Evolutionary conservation across 2,329 filamentous ascomycete species (phyloP).

Genomic region (Fonsecaea erecta): DNA sequence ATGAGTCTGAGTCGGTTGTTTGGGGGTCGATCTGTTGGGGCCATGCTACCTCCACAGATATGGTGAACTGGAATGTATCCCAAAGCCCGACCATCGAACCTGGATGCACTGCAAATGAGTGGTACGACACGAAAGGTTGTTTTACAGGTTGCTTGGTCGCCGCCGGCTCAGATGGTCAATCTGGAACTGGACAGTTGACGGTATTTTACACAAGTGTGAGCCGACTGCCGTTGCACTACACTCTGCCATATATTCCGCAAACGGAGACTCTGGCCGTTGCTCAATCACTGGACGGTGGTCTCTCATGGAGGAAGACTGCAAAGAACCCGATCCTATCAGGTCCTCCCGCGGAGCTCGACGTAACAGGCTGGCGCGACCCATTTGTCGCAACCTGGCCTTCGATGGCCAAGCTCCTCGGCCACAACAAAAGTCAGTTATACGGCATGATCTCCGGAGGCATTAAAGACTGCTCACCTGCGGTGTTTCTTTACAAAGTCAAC

Average conservation of each 20-base stretch:
- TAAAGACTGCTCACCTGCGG: slow-evolving; percentile 48
- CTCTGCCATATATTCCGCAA: slow-evolving; percentile 44
- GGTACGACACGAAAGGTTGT: slow-evolving; percentile 48
- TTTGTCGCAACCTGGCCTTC: slow-evolving; percentile 43
- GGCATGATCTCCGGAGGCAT: slow-evolving; percentile 58
- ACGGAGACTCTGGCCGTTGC: slow-evolving; percentile 48
- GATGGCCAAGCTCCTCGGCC: slow-evolving; percentile 33
- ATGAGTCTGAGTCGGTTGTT: slow-evolving; percentile 49
- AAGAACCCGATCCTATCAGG: slow-evolving; percentile 48
- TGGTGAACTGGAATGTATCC: slow-evolving; percentile 46
- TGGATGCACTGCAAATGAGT: slow-evolving; percentile 43
- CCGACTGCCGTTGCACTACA: slow-evolving; percentile 48
- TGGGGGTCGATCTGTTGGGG: slow-evolving; percentile 54
- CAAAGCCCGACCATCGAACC: slow-evolving; percentile 10
- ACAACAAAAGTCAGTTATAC: slow-evolving; percentile 43
- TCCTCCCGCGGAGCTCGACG: slow-evolving; percentile 42
- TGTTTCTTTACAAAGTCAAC: slow-evolving; percentile 54
- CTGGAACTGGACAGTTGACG: slow-evolving; percentile 41
- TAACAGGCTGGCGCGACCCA: slow-evolving; percentile 52
- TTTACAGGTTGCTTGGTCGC: slow-evolving; percentile 50
- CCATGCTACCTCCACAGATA: slow-evolving; percentile 45
- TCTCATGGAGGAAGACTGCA: slow-evolving; percentile 44
- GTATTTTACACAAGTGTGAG: slow-evolving; percentile 50
- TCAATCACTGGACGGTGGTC: slow-evolving; percentile 46
- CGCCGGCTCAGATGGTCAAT: slow-evolving; percentile 35